Base-by-base conservation (phyloP, 768 basidiomycete genomes). In the Trametopsis cervina region DNA sequence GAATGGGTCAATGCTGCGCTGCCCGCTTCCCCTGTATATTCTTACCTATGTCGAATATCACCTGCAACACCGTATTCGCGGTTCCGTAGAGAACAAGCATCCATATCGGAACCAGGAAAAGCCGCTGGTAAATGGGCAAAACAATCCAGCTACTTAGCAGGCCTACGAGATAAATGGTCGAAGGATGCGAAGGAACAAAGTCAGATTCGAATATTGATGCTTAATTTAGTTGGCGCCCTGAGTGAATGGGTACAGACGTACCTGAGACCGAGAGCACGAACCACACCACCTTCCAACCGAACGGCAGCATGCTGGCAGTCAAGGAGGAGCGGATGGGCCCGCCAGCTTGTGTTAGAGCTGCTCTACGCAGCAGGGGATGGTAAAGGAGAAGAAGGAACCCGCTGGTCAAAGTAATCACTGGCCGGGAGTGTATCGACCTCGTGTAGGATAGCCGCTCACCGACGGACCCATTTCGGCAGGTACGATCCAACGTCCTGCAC, bases 31-130 rank as follows among this genome's bases (percentile, higher is more conserved):
- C 40, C 26, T 21, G 13, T n/a, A 12, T 3, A 3, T 0, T 40
- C 73, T 43, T 46, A 81, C 83, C 81, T 2, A 85, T 59, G 56
- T 77, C 81, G 56, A 85, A 82, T 7, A 72, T 64, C 2, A 69
- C 73, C 51, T 85, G 74, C 50, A 81, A 57, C 5, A 77, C 41
- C 1, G 78, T 74, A 45, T 74, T 71, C 24, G 74, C 74, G 37
- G 74, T 26, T 47, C 69, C 71, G 57, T 80, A 84, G 10, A 69
- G 40, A 15, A 74, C 43, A 2, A 76, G 70, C 0, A 68, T 69
- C 77, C 82, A 81, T 59, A 62, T 67, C 6, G 70, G 66, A 18
- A 65, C 64, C 10, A 74, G 63, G 11, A 52, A 17, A 9, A 65
- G 66, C 10, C 66, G 65, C 17, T 73, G 67, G 54, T 81, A 78